A percentile compares a stretch with the other conserved stretches of the same genome.
These are phyloP conservation scores for Coniosporium tulheliwenetii DNA, from an alignment of 2,329 filamentous ascomycete genomes.

Conservation along the genomic window DNA sequence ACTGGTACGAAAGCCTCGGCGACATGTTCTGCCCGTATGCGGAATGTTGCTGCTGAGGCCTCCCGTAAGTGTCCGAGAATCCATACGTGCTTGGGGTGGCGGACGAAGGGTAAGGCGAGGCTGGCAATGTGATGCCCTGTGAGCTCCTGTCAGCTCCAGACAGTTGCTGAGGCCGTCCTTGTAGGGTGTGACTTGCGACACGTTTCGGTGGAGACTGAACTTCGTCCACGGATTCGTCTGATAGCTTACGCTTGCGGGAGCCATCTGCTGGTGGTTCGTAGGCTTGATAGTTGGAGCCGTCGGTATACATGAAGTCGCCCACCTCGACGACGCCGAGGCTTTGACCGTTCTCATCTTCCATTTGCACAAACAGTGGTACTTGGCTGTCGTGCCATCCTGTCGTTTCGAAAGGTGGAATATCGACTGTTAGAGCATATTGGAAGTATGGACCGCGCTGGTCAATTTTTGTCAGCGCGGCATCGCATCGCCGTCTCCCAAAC, in stretches of 20 bases:
- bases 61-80: constrained; percentile 21
- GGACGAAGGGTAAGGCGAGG: constrained; percentile 19
- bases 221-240: constrained; percentile 31
- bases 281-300: constrained; percentile 20
- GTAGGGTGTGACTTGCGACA: constrained; percentile 17
- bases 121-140: constrained; percentile 17
- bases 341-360: constrained; percentile 41
- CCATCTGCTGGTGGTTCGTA: constrained; percentile 19
- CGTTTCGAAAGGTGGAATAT: constrained; percentile 50
- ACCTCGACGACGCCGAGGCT: constrained; percentile 36
- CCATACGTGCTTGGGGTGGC: constrained; percentile 18
- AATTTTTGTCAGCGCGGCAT: constrained; percentile 48
- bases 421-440: constrained; percentile 56
- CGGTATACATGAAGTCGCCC: constrained; percentile 46
- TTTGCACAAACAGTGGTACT: constrained; percentile 42
- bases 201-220: constrained; percentile 30
- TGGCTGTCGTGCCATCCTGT: constrained; percentile 40
- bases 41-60: constrained; percentile 14
- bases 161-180: constrained; percentile 13
- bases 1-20: constrained; percentile 6
- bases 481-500: constrained; percentile 65
- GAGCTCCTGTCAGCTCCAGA: constrained; percentile 12
- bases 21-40: constrained; percentile 3
- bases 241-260: constrained; percentile 42
- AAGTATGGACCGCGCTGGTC: constrained; percentile 42